phyloP scores from a whole-genome alignment of 352 stramenopile genomes.

The Plasmopara viticola region DNA sequence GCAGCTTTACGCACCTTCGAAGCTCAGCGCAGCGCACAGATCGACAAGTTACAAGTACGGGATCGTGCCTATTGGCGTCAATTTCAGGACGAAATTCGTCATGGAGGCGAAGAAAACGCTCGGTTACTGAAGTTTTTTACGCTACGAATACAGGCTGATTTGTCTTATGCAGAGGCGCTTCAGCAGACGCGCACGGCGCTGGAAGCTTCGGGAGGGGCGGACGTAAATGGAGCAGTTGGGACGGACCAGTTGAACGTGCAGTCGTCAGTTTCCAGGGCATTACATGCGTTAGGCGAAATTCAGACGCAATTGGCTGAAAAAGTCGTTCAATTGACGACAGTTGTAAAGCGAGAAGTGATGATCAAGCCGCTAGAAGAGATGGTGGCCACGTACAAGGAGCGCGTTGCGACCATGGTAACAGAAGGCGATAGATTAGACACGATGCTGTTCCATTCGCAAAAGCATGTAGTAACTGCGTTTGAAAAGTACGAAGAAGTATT shows the following conservation, averaged over 20 bases:
- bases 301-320: constrained; percentile 79
- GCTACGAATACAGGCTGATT: constrained; percentile 57
- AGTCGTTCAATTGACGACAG: constrained; percentile 61
- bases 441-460: constrained; percentile 49
- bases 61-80: constrained; percentile 70
- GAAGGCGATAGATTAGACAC: constrained; percentile 53
- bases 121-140: constrained; percentile 66
- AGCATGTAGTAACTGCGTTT: constrained; percentile 52
- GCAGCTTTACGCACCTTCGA: constrained; percentile 62
- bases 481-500: constrained; percentile 51
- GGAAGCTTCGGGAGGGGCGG: constrained; percentile 25
- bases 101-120: constrained; percentile 55
- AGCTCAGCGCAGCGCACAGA: constrained; percentile 48
- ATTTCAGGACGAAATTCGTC: constrained; percentile 72
- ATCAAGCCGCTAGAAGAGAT: constrained; percentile 69
- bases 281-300: constrained; percentile 56
- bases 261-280: constrained; percentile 53
- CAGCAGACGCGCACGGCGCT: constrained; percentile 51
- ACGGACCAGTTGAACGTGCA: constrained; percentile 24
- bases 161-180: constrained; percentile 69
- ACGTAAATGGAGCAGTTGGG: constrained; percentile 1
- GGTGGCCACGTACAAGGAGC: constrained; percentile 53
- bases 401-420: constrained; percentile 37
- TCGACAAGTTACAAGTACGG: constrained; percentile 60
- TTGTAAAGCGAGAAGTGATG: constrained; percentile 66